These are phyloP conservation scores for Pyrus bretschneideri DNA, from an alignment of 306 rosid species.

Conservation along the genomic window DNA sequence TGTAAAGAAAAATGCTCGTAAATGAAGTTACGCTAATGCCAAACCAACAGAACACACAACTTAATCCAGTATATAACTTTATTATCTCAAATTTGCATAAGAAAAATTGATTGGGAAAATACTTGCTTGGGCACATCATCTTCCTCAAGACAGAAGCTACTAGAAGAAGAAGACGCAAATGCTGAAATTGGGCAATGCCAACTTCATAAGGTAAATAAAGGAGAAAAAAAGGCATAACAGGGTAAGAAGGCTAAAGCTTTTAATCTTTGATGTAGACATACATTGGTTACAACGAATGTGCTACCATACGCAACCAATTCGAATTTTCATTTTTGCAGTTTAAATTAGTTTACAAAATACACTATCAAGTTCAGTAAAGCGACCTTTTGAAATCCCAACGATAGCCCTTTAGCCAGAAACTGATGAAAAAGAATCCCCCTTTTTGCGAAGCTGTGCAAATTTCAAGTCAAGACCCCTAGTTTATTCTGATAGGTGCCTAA, in stretches of 20 bases:
- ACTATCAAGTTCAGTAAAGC: too few relatives aligned
- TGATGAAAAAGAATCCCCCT: too few relatives aligned
- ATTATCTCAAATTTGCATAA: neutral
- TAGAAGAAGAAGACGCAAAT: neutral
- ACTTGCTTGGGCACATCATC: neutral
- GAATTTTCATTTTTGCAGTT: fast-evolving
- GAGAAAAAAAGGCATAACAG: too few relatives aligned
- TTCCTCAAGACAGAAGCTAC: neutral
- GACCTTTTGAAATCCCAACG: neutral
- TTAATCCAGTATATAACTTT: neutral
- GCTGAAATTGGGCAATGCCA: neutral
- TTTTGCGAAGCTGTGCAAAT: conserved; percentile 18
- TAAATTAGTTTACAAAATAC: too few relatives aligned
- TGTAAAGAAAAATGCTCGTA: neutral
- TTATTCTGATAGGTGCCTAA: neutral
- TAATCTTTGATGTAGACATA: too few relatives aligned
- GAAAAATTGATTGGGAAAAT: neutral
- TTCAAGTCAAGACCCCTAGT: conserved; percentile 40
- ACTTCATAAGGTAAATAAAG: neutral
- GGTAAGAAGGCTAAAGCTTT: too few relatives aligned
- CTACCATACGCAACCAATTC: too few relatives aligned
- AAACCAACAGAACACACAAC: neutral
- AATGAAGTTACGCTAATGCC: neutral
- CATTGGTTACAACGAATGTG: too few relatives aligned
- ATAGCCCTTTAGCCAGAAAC: neutral